Conservation (phyloP, 441 rosid genomes). For the Jatropha multifida region DNA sequence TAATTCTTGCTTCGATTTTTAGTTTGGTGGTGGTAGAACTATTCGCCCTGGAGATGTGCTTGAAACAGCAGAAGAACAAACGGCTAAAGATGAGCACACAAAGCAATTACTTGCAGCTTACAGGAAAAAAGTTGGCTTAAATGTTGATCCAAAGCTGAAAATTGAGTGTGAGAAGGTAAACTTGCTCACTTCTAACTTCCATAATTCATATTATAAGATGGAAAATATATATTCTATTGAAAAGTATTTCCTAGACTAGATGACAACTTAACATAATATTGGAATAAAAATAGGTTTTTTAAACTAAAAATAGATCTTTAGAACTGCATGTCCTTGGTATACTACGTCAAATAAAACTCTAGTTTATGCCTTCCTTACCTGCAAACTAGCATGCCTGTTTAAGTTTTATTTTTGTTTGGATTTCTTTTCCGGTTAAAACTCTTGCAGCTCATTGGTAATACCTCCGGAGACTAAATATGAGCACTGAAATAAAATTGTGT, state of each 20-base stretch:
- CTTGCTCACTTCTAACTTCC: background rate
- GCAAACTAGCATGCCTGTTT: too few species aligned
- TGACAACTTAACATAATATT: background rate
- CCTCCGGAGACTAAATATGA: too few species aligned
- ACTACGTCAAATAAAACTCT: too few species aligned
- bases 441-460: too few species aligned
- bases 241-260: background rate
- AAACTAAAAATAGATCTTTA: too few species aligned
- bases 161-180: constrained; percentile 75
- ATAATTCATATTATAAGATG: background rate
- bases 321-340: background rate
- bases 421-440: too few species aligned
- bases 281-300: background rate
- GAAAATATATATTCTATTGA: background rate
- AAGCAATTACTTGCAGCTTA: constrained; percentile 66
- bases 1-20: constrained; percentile 22
- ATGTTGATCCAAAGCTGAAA: constrained; percentile 69
- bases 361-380: too few species aligned
- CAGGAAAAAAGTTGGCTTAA: constrained; percentile 60
- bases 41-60: constrained; percentile 74
- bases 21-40: constrained; percentile 91
- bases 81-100: constrained; percentile 62
- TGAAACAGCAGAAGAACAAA: constrained; percentile 75
- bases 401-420: too few species aligned
- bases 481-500: too few species aligned